Conservation (phyloP, 257 asterid genomes). For the Solanum habrochaites region DNA sequence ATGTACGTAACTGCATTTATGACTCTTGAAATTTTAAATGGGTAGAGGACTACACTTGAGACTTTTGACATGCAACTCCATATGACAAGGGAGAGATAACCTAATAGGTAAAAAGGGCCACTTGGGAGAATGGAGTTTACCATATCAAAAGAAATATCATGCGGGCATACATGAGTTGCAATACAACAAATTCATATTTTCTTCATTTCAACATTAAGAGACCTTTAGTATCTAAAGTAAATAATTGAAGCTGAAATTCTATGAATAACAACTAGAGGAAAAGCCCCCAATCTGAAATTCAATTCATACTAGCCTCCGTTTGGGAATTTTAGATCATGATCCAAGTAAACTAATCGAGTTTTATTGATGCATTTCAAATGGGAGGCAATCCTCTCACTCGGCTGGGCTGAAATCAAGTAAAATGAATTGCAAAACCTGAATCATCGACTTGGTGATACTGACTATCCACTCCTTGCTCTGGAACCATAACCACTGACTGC, state of each 20-base stretch:
- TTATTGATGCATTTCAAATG: slow-evolving; percentile 36
- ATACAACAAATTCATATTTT: not conserved
- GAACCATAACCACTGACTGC: slow-evolving; percentile 92
- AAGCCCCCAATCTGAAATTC: not conserved
- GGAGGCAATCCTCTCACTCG: slow-evolving; percentile 92
- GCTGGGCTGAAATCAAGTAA: slow-evolving; percentile 62
- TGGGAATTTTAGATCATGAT: not conserved
- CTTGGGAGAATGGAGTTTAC: not conserved
- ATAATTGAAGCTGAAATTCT: not conserved
- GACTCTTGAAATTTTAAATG: not conserved
- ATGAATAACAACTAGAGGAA: not conserved
- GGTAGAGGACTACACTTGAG: not conserved
- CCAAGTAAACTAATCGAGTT: not conserved
- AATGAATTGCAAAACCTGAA: slow-evolving; percentile 68
- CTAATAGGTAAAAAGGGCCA: not conserved
- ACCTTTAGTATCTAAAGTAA: not conserved
- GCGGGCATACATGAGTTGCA: not conserved
- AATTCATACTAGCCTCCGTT: not conserved
- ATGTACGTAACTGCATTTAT: not conserved
- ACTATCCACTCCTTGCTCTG: slow-evolving; percentile 85
- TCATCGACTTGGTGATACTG: slow-evolving; percentile 53
- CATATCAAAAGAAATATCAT: not conserved
- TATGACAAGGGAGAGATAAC: not conserved
- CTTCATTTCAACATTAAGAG: not conserved
- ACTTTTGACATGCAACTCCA: not conserved